Evolutionary conservation across 768 basidiomycete genomes (phyloP).

Genomic region (Candolleomyces eurysporus): DNA sequence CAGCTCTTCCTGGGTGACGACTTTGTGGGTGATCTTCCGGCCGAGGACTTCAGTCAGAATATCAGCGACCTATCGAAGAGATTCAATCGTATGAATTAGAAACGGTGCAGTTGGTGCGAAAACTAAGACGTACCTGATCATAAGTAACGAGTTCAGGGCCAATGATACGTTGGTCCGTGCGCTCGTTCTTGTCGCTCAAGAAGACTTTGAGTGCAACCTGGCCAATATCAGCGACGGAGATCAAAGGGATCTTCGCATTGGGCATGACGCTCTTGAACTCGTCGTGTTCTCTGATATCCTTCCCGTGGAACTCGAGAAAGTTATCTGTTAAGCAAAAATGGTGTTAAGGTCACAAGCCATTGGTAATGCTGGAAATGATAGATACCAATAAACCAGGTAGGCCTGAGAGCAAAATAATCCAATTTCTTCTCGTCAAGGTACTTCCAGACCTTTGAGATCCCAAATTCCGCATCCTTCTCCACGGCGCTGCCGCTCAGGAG

Average conservation of each 20-base stretch:
- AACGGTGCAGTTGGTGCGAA: background rate
- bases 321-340: background rate
- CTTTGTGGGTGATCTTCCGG: constrained; percentile 20
- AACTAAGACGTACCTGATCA: constrained; percentile 19
- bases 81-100: background rate
- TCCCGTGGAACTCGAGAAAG: background rate
- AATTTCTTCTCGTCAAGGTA: constrained; percentile 10
- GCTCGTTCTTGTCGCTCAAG: constrained; percentile 15
- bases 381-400: constrained; percentile 26
- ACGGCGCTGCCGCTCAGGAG: constrained; percentile 21
- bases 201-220: constrained; percentile 21
- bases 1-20: constrained; percentile 10
- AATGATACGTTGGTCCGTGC: constrained; percentile 18
- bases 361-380: background rate
- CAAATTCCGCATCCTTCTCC: constrained; percentile 7
- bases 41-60: constrained; percentile 19
- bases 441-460: background rate
- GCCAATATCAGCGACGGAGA: constrained; percentile 26
- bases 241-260: constrained; percentile 18
- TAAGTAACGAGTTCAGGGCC: constrained; percentile 26
- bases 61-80: constrained; percentile 14
- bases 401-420: constrained; percentile 22
- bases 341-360: background rate
- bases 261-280: constrained; percentile 15
- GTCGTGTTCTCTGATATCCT: constrained; percentile 9